Conservation (phyloP, 305 asterid species). For the Rubia balearica region DNA sequence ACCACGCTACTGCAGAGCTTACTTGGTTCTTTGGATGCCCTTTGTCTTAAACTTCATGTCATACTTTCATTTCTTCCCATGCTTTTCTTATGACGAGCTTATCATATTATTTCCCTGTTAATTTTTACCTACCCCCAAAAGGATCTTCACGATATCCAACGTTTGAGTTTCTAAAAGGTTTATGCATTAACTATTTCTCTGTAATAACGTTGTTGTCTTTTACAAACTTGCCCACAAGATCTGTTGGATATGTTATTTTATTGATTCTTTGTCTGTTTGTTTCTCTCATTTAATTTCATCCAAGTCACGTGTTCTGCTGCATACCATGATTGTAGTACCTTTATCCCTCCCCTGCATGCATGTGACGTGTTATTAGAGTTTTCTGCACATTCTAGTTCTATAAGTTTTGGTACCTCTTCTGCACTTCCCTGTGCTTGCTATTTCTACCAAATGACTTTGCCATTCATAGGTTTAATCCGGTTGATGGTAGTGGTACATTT, state of each 20-base stretch:
- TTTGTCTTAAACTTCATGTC: constrained; percentile 1
- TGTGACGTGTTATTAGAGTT: not conserved
- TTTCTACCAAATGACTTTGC: too few relatives aligned
- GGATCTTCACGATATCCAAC: not conserved
- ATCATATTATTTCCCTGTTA: not conserved
- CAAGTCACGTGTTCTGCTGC: not conserved
- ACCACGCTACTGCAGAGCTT: not conserved
- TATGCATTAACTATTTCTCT: not conserved
- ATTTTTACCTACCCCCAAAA: not conserved
- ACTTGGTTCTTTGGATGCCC: not conserved
- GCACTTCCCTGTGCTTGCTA: not conserved
- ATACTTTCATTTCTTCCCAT: constrained; percentile 3
- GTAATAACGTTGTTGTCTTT: not conserved
- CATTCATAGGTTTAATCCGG: too few relatives aligned
- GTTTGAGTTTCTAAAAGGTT: not conserved
- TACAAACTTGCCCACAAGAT: not conserved
- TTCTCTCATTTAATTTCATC: not conserved
- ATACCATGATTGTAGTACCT: not conserved
- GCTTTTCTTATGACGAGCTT: not conserved
- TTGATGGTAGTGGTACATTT: too few relatives aligned
- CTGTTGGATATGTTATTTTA: not conserved
- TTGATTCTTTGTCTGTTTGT: not conserved
- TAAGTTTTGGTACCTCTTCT: not conserved
- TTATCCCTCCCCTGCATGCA: not conserved
- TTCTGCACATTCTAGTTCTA: not conserved